Percentiles rank a stretch among this genome's conserved stretches.
Conservation (phyloP, 192 early-diverging fungal species). For the Obelidium mucronatum region DNA sequence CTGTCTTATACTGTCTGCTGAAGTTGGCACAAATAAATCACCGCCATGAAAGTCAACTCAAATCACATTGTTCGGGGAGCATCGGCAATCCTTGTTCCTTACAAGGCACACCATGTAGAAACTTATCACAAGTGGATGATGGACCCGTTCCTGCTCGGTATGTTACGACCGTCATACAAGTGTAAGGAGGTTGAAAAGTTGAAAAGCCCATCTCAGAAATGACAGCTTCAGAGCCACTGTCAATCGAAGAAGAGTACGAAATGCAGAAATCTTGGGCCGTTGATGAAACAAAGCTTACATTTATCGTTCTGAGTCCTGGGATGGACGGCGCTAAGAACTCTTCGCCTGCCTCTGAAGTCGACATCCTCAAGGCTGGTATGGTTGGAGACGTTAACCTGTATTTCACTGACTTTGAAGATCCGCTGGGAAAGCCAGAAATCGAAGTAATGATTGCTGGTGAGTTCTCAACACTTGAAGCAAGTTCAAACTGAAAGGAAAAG, state of each 20-base stretch:
- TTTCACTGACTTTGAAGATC: constrained; percentile 82
- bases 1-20: too few species aligned
- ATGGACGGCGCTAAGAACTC: constrained; percentile 37
- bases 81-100: constrained; percentile 81
- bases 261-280: constrained; percentile 92
- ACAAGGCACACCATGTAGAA: constrained; percentile 83
- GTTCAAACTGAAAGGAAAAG: too few species aligned
- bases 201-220: constrained; percentile 79
- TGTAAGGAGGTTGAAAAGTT: too few species aligned
- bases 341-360: constrained; percentile 5
- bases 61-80: constrained; percentile 45
- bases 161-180: too few species aligned
- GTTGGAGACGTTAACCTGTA: constrained; percentile 96
- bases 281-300: constrained; percentile 70
- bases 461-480: too few species aligned
- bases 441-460: constrained; percentile 95
- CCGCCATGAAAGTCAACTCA: constrained; percentile 38
- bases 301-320: constrained; percentile 42
- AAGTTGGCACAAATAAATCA: too few species aligned
- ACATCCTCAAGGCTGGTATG: constrained; percentile 72
- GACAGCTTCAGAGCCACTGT: constrained; percentile 95
- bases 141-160: constrained; percentile 83
- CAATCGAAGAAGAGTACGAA: constrained; percentile 90
- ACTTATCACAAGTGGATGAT: constrained; percentile 97
- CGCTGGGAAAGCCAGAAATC: constrained; percentile 72